Evolutionary conservation across 2,329 filamentous ascomycete species (phyloP), one percentile per base, ranked within the genome.

Genomic region (Westerdykella sp.): DNA sequence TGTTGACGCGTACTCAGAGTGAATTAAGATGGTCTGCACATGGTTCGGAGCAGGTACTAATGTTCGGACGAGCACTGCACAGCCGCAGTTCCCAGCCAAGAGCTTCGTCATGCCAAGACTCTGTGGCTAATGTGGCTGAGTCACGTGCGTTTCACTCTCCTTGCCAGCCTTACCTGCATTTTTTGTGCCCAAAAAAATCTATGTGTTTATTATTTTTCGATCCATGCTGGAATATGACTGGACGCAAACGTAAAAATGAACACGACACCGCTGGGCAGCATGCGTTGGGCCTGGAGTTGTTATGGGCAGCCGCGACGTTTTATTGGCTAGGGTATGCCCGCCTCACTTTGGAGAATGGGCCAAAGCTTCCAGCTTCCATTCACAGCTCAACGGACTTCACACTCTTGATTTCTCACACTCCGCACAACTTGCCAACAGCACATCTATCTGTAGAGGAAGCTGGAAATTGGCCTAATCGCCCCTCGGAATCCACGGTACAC

Each of bases 331-430:
- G n/a, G 7, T 22, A 41, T 40, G 41, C 37, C 39, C 46, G 54
- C 53, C 53, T 57, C 53, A 55, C 40, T 48, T 38, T 45, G 39
- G 38, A 42, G 37, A 43, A 43, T 53, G 46, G 48, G 44, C 42
- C 23, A 23, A 15, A 43, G 23, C 18, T 40, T 40, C 36, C 40
- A 43, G 23, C 18, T 40, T 40, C 36, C 40, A 9, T 28, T 28
- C 25, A 28, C 25, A 31, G 41, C 37, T 39, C 31, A 39, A 30
- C 34, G 14, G 34, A 32, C 39, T 23, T 43, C 23, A 21, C 32
- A n/a, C 18, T 38, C 34, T 38, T 34, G 5, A 23, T 7, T 12
- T 28, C 25, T 28, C 25, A 28, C 25, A 9, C 11, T 12, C 2
- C 25, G 11, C 25, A 28, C 25, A 28, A 10, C 25, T 12, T 12